Conservation (phyloP, 139 green algal species). For the Chlamydomonas asymmetrica region DNA sequence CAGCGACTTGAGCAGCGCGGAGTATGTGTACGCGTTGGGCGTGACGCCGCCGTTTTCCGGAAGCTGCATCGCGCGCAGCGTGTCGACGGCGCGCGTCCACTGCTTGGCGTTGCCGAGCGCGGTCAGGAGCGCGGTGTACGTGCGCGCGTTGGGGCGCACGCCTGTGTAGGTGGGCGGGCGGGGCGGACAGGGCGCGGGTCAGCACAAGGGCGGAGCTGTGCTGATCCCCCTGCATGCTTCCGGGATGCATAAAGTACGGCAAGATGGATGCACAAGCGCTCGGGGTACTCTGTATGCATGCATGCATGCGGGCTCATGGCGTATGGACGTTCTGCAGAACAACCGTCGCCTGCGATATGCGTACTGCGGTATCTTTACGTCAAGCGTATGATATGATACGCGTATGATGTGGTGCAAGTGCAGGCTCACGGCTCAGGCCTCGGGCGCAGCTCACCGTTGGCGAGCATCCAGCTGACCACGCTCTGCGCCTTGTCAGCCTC, state of each 20-base stretch:
- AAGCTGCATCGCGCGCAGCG: slow-evolving; percentile 69
- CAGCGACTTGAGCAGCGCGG: slow-evolving; percentile 73
- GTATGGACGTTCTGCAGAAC: too few relatives aligned
- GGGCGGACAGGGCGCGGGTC: background rate
- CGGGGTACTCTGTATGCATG: too few relatives aligned
- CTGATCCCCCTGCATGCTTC: too few relatives aligned
- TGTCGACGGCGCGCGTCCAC: slow-evolving; percentile 66
- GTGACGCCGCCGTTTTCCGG: slow-evolving; percentile 58
- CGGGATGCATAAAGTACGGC: too few relatives aligned
- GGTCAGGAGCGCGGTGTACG: slow-evolving; percentile 81
- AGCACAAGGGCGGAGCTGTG: too few relatives aligned
- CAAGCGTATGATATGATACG: background rate
- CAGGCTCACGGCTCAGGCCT: background rate
- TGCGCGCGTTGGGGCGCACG: slow-evolving; percentile 81
- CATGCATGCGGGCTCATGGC: too few relatives aligned
- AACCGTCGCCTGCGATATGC: too few relatives aligned
- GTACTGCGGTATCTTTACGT: too few relatives aligned
- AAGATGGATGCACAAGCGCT: too few relatives aligned
- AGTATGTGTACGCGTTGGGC: slow-evolving; percentile 89
- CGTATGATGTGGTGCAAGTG: background rate
- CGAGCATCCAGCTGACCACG: slow-evolving; percentile 67
- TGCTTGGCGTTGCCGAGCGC: slow-evolving; percentile 73
- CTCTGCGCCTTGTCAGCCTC: slow-evolving; percentile 70
- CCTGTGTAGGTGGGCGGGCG: slow-evolving; percentile 18
- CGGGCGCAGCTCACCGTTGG: too few relatives aligned